A percentile compares a stretch with the other conserved stretches of the same genome.
phyloP scores from a whole-genome alignment of 176 grass and related monocot genomes.

The Saccharum spontaneum region DNA sequence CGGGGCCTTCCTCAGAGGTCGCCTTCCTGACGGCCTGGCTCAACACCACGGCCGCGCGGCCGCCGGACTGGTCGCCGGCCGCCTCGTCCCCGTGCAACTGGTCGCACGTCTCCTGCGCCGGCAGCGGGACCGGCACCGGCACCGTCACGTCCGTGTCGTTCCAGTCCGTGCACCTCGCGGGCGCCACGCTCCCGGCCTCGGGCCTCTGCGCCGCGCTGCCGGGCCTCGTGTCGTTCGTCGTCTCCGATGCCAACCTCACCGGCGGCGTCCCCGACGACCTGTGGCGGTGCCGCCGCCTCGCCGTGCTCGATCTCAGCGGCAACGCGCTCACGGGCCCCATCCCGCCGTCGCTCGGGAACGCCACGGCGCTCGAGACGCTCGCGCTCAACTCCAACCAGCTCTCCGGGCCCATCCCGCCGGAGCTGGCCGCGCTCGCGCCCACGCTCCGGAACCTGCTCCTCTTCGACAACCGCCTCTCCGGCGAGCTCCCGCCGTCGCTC shows the following conservation, averaged over 20 bases:
- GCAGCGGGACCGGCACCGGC: too few species aligned
- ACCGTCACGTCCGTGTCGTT: constrained; percentile 47
- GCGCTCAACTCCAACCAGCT: constrained; percentile 80
- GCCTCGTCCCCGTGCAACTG: constrained; percentile 70
- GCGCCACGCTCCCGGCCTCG: background rate
- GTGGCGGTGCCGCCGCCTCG: constrained; percentile 56
- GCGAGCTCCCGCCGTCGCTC: constrained; percentile 63
- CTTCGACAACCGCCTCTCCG: constrained; percentile 79
- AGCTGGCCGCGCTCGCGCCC: constrained; percentile 28
- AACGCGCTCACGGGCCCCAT: constrained; percentile 71
- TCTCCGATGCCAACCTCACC: constrained; percentile 84
- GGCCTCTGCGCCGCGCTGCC: constrained; percentile 63
- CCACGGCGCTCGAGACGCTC: constrained; percentile 41
- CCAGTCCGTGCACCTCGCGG: constrained; percentile 72
- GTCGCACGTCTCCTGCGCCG: constrained; percentile 66
- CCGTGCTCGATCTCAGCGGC: constrained; percentile 64
- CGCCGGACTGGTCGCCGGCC: constrained; percentile 65
- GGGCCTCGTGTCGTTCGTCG: constrained; percentile 34
- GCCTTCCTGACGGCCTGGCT: constrained; percentile 73
- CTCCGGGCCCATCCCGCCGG: constrained; percentile 51
- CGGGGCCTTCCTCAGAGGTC: constrained; percentile 31
- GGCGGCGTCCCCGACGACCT: constrained; percentile 59
- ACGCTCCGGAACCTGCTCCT: constrained; percentile 53
- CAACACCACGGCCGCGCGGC: constrained; percentile 39
- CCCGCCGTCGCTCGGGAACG: constrained; percentile 50